These are phyloP conservation scores for Annona squamosa DNA, from an alignment of 164 flowering plant species.

Conservation along the genomic window DNA sequence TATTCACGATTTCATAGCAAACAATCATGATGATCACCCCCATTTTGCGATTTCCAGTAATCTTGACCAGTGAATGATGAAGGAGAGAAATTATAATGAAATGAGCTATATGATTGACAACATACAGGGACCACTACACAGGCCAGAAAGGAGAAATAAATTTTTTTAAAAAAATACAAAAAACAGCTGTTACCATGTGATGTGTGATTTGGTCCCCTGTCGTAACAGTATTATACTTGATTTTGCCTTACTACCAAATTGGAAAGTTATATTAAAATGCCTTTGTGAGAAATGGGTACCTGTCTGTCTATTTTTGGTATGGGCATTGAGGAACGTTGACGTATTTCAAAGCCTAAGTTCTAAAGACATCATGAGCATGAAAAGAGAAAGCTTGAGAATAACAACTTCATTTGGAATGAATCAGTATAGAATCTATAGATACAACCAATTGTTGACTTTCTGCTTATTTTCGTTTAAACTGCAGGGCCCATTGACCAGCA, in stretches of 20 bases:
- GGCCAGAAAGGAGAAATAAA: not conserved
- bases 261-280: not conserved
- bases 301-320: not conserved
- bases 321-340: not conserved
- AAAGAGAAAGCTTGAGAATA: not conserved
- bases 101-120: not conserved
- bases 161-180: not conserved
- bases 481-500: not conserved
- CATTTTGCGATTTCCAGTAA: too few species aligned
- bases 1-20: too few species aligned
- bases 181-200: not conserved
- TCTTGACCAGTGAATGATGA: not conserved
- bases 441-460: not conserved
- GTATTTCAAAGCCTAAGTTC: not conserved
- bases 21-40: too few species aligned
- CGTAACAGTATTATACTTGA: not conserved
- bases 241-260: not conserved
- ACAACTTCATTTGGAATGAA: not conserved
- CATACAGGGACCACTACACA: not conserved
- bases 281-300: not conserved
- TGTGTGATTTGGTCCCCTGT: not conserved
- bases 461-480: not conserved
- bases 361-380: not conserved
- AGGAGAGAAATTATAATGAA: not conserved
- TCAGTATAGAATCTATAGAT: not conserved